Conservation (phyloP, 1,284 basidiomycete genomes). For the Rhodotorula mucilaginosa region DNA sequence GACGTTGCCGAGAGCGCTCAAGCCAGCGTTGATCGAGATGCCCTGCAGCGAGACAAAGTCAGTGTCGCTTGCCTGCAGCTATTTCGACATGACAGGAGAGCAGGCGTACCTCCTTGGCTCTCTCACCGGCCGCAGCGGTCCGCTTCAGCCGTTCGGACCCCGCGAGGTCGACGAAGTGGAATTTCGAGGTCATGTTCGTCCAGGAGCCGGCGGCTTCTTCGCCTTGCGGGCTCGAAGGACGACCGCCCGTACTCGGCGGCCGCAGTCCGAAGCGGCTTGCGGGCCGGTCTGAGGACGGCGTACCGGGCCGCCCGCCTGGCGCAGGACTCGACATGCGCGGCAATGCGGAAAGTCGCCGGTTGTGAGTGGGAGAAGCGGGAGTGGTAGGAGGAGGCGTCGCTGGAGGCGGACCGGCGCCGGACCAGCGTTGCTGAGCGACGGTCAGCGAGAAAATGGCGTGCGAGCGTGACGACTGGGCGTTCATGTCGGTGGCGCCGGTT, state of each 20-base stretch:
- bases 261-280: constrained; percentile 27
- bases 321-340: constrained; percentile 27
- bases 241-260: constrained; percentile 16
- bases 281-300: constrained; percentile 37
- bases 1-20: constrained; percentile 94
- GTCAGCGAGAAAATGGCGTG: constrained; percentile 98
- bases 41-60: constrained; percentile 52
- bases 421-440: constrained; percentile 64
- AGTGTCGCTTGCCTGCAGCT: not conserved
- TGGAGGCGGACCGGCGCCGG: constrained; percentile 19
- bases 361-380: constrained; percentile 15
- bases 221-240: constrained; percentile 21
- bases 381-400: constrained; percentile 3
- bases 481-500: constrained; percentile 98
- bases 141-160: constrained; percentile 95
- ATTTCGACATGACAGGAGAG: not conserved
- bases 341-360: constrained; percentile 20
- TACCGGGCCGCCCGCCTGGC: constrained; percentile 14
- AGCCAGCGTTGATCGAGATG: constrained; percentile 93
- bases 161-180: constrained; percentile 97
- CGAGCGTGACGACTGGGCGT: constrained; percentile 92
- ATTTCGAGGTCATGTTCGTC: constrained; percentile 88
- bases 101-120: constrained; percentile 79
- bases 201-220: constrained; percentile 60
- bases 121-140: constrained; percentile 86